Conservation (phyloP, 768 basidiomycete genomes). For the Termitomyces sp. region DNA sequence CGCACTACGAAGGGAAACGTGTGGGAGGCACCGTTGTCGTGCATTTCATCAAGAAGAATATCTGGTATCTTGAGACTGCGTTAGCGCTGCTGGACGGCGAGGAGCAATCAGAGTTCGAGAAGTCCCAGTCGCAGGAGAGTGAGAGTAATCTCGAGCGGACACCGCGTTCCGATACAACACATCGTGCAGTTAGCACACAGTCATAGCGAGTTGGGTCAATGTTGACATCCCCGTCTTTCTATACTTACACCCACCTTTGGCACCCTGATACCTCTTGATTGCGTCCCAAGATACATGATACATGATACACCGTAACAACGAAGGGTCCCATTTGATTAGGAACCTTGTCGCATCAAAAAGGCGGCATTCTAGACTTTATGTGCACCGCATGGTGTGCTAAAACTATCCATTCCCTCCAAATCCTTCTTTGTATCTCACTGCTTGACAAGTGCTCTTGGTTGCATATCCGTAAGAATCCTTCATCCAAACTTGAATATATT, state of each 20-base stretch:
- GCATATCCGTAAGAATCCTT: background rate
- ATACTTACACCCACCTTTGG: background rate
- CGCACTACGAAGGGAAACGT: slow-evolving; percentile 59
- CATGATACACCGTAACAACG: slow-evolving; percentile 1
- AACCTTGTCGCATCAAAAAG: background rate
- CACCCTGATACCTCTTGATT: background rate
- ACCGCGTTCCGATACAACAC: slow-evolving; percentile 7
- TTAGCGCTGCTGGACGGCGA: slow-evolving; percentile 81
- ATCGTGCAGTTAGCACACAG: slow-evolving; percentile 1
- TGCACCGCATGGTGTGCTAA: background rate
- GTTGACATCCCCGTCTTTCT: background rate
- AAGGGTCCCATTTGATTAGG: background rate
- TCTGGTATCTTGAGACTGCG: slow-evolving; percentile 95
- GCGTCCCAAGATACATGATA: background rate
- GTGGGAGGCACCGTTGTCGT: slow-evolving; percentile 94
- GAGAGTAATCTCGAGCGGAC: slow-evolving; percentile 15
- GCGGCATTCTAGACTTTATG: slow-evolving; percentile 4
- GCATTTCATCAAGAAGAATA: slow-evolving; percentile 95
- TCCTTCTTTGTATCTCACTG: slow-evolving; percentile 8
- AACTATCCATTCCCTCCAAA: background rate
- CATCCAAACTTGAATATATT: background rate
- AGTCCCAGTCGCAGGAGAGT: slow-evolving; percentile 26
- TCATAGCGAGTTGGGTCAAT: slow-evolving; percentile 1
- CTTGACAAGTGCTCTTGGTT: slow-evolving; percentile 6
- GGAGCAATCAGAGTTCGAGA: slow-evolving; percentile 56